These are phyloP conservation scores for Lecanoromycetidae sp. DNA, from an alignment of 2,329 filamentous ascomycete species.

Conservation along the genomic window DNA sequence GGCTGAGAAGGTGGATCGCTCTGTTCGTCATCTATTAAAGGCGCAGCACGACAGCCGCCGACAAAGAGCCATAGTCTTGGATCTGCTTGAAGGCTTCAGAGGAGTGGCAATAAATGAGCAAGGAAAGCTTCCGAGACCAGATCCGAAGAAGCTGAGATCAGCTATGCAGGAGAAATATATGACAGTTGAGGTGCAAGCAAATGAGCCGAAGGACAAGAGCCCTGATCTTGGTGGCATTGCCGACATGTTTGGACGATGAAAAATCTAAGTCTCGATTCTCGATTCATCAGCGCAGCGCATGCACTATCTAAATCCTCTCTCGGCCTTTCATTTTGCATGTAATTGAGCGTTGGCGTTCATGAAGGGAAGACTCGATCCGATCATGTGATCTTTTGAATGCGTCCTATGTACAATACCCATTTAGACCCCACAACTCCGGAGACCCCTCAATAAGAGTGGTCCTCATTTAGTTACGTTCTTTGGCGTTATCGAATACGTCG, in stretches of 20 bases:
- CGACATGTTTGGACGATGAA: conserved; percentile 35
- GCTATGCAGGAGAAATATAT: conserved; percentile 33
- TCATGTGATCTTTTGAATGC: neutral
- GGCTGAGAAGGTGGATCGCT: conserved; percentile 51
- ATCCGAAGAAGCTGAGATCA: conserved; percentile 32
- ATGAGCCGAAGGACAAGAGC: conserved; percentile 31
- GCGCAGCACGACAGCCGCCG: conserved; percentile 55
- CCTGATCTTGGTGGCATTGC: conserved; percentile 41
- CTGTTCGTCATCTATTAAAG: conserved; percentile 49
- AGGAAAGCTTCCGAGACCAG: conserved; percentile 56
- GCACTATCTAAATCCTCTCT: neutral
- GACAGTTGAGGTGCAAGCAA: conserved; percentile 33
- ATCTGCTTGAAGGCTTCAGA: conserved; percentile 73
- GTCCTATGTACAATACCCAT: conserved; percentile 3
- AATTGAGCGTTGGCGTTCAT: neutral
- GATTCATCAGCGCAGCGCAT: neutral
- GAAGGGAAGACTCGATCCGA: neutral
- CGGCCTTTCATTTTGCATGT: neutral
- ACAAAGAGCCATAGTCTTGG: conserved; percentile 69
- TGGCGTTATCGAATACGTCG: conserved; percentile 67
- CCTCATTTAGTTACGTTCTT: conserved; percentile 45
- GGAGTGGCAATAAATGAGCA: conserved; percentile 89
- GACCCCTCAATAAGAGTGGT: neutral
- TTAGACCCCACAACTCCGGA: conserved; percentile 2
- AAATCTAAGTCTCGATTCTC: neutral